Conservation (phyloP, 768 basidiomycete species). For the Tephrocybe rancida region DNA sequence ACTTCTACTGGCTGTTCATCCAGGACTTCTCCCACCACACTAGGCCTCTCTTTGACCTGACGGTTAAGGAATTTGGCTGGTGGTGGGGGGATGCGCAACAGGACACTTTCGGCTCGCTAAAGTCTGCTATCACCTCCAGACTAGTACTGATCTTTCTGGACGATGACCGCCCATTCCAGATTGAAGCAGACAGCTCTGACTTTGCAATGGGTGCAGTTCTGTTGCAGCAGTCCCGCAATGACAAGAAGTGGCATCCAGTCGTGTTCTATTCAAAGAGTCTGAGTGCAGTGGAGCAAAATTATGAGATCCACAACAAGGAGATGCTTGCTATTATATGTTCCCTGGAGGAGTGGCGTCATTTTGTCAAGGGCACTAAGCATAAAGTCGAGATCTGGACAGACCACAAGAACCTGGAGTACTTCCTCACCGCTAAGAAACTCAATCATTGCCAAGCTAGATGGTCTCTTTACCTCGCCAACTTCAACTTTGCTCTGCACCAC, state of each 20-base stretch:
- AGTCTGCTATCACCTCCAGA: too few relatives aligned
- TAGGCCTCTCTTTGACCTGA: background rate
- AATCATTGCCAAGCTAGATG: constrained; percentile 45
- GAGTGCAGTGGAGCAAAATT: constrained; percentile 41
- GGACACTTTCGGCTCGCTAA: too few relatives aligned
- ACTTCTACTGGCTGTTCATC: constrained; percentile 11
- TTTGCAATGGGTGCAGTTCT: constrained; percentile 30
- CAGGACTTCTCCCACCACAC: background rate
- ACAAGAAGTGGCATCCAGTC: constrained; percentile 35
- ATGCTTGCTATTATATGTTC: constrained; percentile 41
- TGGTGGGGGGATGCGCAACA: too few relatives aligned
- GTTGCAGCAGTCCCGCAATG: constrained; percentile 19
- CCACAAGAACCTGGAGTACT: constrained; percentile 23
- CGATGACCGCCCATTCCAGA: too few relatives aligned
- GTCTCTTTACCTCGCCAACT: constrained; percentile 35
- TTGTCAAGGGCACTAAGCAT: constrained; percentile 19
- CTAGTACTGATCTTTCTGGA: too few relatives aligned
- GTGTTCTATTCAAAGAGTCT: constrained; percentile 36
- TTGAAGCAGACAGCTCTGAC: constrained; percentile 34
- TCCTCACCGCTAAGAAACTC: constrained; percentile 33
- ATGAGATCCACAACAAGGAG: constrained; percentile 50
- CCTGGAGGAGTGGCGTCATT: constrained; percentile 27
- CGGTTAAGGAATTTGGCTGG: too few relatives aligned
- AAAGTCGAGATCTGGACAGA: constrained; percentile 25
- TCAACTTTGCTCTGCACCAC: constrained; percentile 35